Base-by-base conservation (phyloP, 768 basidiomycete species). In the Psilocybe sp. region DNA sequence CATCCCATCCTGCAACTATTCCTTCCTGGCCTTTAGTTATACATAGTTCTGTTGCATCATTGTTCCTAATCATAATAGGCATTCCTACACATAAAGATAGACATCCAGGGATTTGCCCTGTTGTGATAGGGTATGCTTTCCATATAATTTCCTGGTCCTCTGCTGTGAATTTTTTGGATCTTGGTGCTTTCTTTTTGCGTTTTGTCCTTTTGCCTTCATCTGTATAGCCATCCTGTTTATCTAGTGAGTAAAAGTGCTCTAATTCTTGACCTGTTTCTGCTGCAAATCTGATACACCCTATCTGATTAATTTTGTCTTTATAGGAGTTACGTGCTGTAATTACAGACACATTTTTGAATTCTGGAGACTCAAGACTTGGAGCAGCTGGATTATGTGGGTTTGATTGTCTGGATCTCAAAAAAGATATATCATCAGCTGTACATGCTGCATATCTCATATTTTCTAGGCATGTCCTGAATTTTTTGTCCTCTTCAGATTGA, bases 21-120 rank as follows among this genome's bases (percentile, higher is more conserved):
- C 52, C 71, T 57, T 69, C 64, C 50, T 69, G 66, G 1, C 69
- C 70, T 47, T 67, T 68, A 1, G 68, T 70, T 4, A 71, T 68
- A 43, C 64, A 60, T n/a, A 67, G 41, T 36, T 67, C 64, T 10
- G 69, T 69, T 2, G 68, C 69, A 47, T 51, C 40, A 53, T 69
- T 70, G 35, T 60, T 32, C 34, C 60, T 34, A 10, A 69, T 63
- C 53, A 69, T 65, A 2, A 71, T 60, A 23, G 71, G 72, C 49
- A 69, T 54, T 0, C 66, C 68, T 31, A 59, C 19, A 55, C 66
- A 68, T 9, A 69, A 36, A 0, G 56, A 52, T 1, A 75, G 50
- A 36, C 66, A 64, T 3, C 60, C 64, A 20, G 69, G 59, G 15
- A 62, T 50, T 40, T 56, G 47, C 15, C 57, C 53, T 35, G 44